Percentiles rank a stretch among this genome's conserved stretches.
These are phyloP conservation scores for Middelhovenomyces tepae DNA, from an alignment of 805 yeast species.

Conservation along the genomic window DNA sequence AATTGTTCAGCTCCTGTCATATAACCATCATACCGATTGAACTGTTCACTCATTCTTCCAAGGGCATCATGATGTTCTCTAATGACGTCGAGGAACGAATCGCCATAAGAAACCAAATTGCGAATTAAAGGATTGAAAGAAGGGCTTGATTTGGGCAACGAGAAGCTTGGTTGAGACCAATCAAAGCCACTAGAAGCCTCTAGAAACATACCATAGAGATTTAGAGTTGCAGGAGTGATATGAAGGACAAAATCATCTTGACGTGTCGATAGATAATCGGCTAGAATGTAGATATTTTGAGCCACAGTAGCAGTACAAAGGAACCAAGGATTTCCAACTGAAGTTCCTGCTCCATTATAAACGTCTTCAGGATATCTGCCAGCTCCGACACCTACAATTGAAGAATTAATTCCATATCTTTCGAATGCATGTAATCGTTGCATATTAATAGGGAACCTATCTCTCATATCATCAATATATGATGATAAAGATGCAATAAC, in stretches of 20 bases:
- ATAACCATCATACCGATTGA: slow-evolving; percentile 69
- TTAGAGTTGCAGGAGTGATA: slow-evolving; percentile 7
- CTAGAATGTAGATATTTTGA: slow-evolving; percentile 24
- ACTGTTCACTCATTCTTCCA: slow-evolving; percentile 83
- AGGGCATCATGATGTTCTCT: slow-evolving; percentile 42
- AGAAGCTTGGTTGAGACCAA: slow-evolving; percentile 7
- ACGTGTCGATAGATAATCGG: slow-evolving; percentile 18
- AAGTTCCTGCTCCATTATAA: slow-evolving; percentile 63
- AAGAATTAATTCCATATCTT: slow-evolving; percentile 9
- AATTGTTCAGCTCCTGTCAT: slow-evolving; percentile 82
- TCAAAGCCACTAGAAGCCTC: slow-evolving; percentile 19
- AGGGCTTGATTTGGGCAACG: slow-evolving; percentile 7
- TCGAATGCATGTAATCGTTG: slow-evolving; percentile 12
- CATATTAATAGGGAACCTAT: slow-evolving; percentile 66
- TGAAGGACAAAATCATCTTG: slow-evolving; percentile 11
- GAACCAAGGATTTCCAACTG: slow-evolving; percentile 94
- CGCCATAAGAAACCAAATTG: slow-evolving; percentile 32
- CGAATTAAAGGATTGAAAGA: slow-evolving; percentile 12
- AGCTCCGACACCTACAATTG: slow-evolving; percentile 48
- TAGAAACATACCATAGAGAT: slow-evolving; percentile 14
- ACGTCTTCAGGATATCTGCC: slow-evolving; percentile 93
- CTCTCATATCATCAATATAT: slow-evolving; percentile 59
- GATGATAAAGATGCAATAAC: slow-evolving; percentile 40
- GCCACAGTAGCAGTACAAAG: slow-evolving; percentile 36
- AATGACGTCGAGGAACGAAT: slow-evolving; percentile 40